Conservation (phyloP, 148 eudicot genomes). For the Oxyria digyna region DNA sequence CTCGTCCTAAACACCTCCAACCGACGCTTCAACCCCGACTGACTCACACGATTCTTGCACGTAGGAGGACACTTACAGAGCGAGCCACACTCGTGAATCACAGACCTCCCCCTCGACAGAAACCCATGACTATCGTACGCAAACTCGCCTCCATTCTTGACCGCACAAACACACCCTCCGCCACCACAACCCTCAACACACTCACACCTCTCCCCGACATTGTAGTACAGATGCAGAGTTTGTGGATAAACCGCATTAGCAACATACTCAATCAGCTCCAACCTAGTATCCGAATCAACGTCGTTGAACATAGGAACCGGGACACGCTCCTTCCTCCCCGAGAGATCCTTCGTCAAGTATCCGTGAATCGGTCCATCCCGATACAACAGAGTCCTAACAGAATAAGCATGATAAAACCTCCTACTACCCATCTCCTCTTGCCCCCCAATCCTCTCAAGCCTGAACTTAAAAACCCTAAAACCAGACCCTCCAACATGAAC, state of each 20-base stretch:
- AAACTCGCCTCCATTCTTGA: slow-evolving; percentile 80
- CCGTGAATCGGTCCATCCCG: slow-evolving; percentile 64
- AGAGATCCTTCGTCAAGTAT: slow-evolving; percentile 45
- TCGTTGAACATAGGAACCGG: slow-evolving; percentile 65
- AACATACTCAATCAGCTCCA: slow-evolving; percentile 50
- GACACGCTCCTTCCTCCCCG: slow-evolving; percentile 44
- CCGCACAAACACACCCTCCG: slow-evolving; percentile 49
- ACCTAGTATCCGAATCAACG: slow-evolving; percentile 44
- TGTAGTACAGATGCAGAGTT: slow-evolving; percentile 21
- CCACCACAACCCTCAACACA: slow-evolving; percentile 48
- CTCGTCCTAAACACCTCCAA: slow-evolving; percentile 78
- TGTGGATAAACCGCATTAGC: slow-evolving; percentile 46
- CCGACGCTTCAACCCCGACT: slow-evolving; percentile 44
- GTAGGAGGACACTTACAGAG: slow-evolving; percentile 57
- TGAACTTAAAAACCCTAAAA: slow-evolving; percentile 77
- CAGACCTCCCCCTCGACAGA: slow-evolving; percentile 66
- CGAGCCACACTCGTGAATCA: slow-evolving; percentile 63
- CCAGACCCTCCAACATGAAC: slow-evolving; percentile 78
- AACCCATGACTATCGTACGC: slow-evolving; percentile 65
- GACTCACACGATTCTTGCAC: slow-evolving; percentile 82
- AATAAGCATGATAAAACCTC: slow-evolving; percentile 36
- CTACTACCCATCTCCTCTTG: slow-evolving; percentile 83
- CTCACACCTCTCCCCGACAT: slow-evolving; percentile 33
- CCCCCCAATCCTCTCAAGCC: slow-evolving; percentile 45
- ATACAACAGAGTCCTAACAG: slow-evolving; percentile 31